These are phyloP conservation scores for Pseudisothecium myosuroides DNA, from an alignment of 225 moss, liverwort and hornwort species.

Conservation along the genomic window DNA sequence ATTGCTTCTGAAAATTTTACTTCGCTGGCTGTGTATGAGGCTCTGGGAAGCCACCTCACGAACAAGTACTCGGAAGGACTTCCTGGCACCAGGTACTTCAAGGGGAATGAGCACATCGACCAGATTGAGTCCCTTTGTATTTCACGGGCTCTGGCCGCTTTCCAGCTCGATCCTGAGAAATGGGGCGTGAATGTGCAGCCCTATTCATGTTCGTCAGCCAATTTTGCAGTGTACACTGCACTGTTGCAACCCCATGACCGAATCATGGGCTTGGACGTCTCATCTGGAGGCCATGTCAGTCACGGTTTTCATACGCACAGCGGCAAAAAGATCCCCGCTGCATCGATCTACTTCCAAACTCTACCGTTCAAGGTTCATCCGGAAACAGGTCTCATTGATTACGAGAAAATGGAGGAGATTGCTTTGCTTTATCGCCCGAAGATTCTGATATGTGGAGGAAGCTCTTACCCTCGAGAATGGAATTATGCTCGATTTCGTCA, in stretches of 20 bases:
- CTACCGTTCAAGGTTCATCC: slow-evolving; percentile 82
- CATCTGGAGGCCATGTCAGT: slow-evolving; percentile 42
- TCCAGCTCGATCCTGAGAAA: slow-evolving; percentile 54
- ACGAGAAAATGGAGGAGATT: slow-evolving; percentile 74
- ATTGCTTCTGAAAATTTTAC: slow-evolving; percentile 90
- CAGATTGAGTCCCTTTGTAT: slow-evolving; percentile 78
- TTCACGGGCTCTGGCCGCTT: slow-evolving; percentile 58
- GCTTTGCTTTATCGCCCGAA: slow-evolving; percentile 75
- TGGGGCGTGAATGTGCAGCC: slow-evolving; percentile 99
- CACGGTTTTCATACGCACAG: slow-evolving; percentile 37
- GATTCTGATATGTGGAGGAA: slow-evolving; percentile 88
- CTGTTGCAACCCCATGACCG: slow-evolving; percentile 80
- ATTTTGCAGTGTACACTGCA: slow-evolving; percentile 84
- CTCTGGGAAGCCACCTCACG: slow-evolving; percentile 81
- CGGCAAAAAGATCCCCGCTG: slow-evolving; percentile 75
- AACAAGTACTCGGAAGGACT: slow-evolving; percentile 95
- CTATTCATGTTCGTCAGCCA: slow-evolving; percentile 87
- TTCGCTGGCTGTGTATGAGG: slow-evolving; percentile 79
- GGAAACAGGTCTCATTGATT: slow-evolving; percentile 66
- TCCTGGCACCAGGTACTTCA: slow-evolving; percentile 69
- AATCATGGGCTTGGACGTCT: slow-evolving; percentile 86
- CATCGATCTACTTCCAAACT: slow-evolving; percentile 81
- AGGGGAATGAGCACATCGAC: slow-evolving; percentile 81
- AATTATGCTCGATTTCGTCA: slow-evolving; percentile 74
- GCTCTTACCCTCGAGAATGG: slow-evolving; percentile 86